Evolutionary conservation across 306 rosid genomes (phyloP).

Genomic region (Hippophae gyantsensis): DNA sequence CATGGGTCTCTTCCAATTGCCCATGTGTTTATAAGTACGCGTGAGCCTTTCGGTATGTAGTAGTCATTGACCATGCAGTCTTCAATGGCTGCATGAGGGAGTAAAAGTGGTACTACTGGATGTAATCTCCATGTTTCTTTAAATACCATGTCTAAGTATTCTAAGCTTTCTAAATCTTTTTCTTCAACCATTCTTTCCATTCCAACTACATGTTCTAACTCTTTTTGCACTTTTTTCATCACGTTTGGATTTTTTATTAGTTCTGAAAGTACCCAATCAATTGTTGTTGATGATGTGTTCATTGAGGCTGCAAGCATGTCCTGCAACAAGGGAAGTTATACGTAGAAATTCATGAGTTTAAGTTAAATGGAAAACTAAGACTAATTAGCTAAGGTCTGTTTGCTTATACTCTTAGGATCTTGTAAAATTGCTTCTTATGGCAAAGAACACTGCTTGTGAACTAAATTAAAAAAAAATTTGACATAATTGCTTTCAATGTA

Average conservation of each 20-base stretch:
- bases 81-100: constrained; percentile 2
- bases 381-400: too few relatives aligned
- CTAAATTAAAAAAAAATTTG: too few relatives aligned
- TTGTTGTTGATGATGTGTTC: constrained; percentile 5
- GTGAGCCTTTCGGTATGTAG: constrained; percentile 3
- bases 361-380: background rate
- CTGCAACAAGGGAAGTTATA: background rate
- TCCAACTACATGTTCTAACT: constrained; percentile 23
- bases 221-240: constrained; percentile 32
- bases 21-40: constrained; percentile 23
- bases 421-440: too few relatives aligned
- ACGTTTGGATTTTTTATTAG: constrained; percentile 28
- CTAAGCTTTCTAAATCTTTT: constrained; percentile 14
- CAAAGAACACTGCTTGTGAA: background rate
- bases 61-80: constrained; percentile 1
- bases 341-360: too few relatives aligned
- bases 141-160: constrained; percentile 25
- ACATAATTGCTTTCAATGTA: too few relatives aligned
- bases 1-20: constrained; percentile 29
- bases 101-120: constrained; percentile 18
- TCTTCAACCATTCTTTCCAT: constrained; percentile 24
- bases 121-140: constrained; percentile 32
- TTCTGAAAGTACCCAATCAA: constrained; percentile 32
- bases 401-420: too few relatives aligned
- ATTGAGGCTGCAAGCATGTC: constrained; percentile 16